Base-by-base conservation (phyloP, 805 yeast species). In the Candida wancherniae region DNA sequence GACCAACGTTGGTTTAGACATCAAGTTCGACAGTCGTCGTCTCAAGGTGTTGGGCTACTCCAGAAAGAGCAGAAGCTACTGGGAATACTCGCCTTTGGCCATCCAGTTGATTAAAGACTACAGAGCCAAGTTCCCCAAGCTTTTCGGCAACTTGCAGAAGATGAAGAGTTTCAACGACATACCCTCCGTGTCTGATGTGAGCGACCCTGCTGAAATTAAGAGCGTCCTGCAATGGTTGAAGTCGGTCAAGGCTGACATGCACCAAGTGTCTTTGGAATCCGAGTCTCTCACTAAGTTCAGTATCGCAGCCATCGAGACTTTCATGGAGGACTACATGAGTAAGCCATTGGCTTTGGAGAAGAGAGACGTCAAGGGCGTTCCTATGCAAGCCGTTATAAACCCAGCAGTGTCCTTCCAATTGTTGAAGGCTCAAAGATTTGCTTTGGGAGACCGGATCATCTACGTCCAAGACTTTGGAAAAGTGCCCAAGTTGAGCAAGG, bases 41-140 rank as follows among this genome's bases (percentile, higher is more conserved):
- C 72, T 75, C 48, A 90, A 90, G 57, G 97, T 85, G 3, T 67
- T 88, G 40, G 98, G 97, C 4, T 90, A 77, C 61, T 77, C 96
- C 2, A 72, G 78, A 37, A 77, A 79, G 48, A 67, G 68, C 29
- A 79, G 77, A 14, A 57, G 47, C 30, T 52, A 50, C 31, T 92
- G 98, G 98, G 86, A 79, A 45, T 92, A 67, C 56, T 83, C 94
- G 41, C 77, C 75, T 7, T 61, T 80, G 45, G 94, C 97, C 0
- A 58, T 83, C 22, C 67, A 72, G 19, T 63, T 88, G 40, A 55
- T 92, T 27, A 60, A 65, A 28, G 78, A 74, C 18, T 92, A 86
- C 53, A 58, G 63, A 45, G 45, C 50, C 8, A 65, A 64, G 29
- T 92, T 85, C 64, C 80, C 87, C 2, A 63, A 61, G 7, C 60